phyloP scores from a whole-genome alignment of 768 basidiomycete species.

The Amanita molliuscula region DNA sequence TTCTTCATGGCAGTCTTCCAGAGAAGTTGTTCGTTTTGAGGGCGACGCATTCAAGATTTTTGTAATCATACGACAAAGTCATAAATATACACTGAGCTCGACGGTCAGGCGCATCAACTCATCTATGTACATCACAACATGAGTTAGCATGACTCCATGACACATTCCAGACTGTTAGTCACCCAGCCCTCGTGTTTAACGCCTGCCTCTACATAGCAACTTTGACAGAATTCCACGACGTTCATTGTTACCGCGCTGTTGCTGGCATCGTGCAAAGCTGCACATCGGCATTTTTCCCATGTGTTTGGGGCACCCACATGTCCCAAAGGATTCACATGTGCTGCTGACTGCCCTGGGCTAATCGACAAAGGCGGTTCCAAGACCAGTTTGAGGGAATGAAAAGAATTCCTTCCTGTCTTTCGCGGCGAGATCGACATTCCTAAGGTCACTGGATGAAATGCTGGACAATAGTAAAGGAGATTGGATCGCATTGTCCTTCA shows the following conservation, averaged over 20 bases:
- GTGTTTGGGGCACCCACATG: constrained; percentile 3
- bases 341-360: neutral
- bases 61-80: too few relatives aligned
- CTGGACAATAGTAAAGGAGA: constrained; percentile 19
- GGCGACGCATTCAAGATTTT: too few relatives aligned
- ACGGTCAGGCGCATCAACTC: too few relatives aligned
- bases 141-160: too few relatives aligned
- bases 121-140: too few relatives aligned
- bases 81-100: too few relatives aligned
- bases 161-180: too few relatives aligned
- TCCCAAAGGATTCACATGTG: neutral
- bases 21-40: too few relatives aligned
- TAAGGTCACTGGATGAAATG: constrained; percentile 12
- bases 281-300: neutral
- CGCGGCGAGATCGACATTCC: constrained; percentile 3
- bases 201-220: too few relatives aligned
- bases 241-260: neutral
- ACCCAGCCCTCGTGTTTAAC: too few relatives aligned
- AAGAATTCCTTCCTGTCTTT: neutral
- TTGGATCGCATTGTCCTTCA: constrained; percentile 16
- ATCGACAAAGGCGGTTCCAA: neutral
- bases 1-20: too few relatives aligned
- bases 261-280: neutral
- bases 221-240: too few relatives aligned
- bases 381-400: neutral